These are phyloP conservation scores for Skeletonema costatum DNA, from an alignment of 108 stramenopile species.

Conservation along the genomic window DNA sequence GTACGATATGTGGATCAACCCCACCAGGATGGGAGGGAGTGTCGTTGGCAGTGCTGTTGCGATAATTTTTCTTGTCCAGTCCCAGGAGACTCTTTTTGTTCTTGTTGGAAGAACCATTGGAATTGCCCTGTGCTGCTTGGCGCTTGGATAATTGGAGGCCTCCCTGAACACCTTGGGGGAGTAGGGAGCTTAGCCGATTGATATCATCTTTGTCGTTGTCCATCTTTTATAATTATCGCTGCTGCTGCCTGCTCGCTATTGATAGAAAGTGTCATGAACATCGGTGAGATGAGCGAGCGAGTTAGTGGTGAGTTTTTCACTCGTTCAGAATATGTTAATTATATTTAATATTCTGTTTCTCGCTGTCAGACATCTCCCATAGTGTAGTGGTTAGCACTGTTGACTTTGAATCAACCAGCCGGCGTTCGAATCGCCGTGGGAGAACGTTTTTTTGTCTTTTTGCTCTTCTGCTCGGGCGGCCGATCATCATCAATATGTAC, in stretches of 20 bases:
- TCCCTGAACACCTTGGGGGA: conserved; percentile 61
- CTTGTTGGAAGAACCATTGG: no score
- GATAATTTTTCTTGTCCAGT: conserved; percentile 38
- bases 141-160: conserved; percentile 38
- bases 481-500: no score
- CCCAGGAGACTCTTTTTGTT: conserved; percentile 18
- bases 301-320: no score
- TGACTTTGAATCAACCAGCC: conserved; percentile 87
- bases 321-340: no score
- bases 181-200: conserved; percentile 62
- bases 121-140: conserved; percentile 4
- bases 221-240: background rate
- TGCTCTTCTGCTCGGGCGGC: no score
- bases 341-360: background rate
- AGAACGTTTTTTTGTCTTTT: conserved; percentile 24
- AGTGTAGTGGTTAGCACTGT: conserved; percentile 89
- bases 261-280: no score
- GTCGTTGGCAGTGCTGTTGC: conserved; percentile 35
- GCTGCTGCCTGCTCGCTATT: no score
- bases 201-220: conserved; percentile 17
- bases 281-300: no score
- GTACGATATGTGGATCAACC: conserved; percentile 54
- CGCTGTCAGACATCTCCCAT: conserved; percentile 50
- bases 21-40: conserved; percentile 80
- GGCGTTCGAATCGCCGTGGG: conserved; percentile 71